These are phyloP conservation scores for Ustilago hordei DNA, from an alignment of 1,284 basidiomycete genomes.

Conservation along the genomic window DNA sequence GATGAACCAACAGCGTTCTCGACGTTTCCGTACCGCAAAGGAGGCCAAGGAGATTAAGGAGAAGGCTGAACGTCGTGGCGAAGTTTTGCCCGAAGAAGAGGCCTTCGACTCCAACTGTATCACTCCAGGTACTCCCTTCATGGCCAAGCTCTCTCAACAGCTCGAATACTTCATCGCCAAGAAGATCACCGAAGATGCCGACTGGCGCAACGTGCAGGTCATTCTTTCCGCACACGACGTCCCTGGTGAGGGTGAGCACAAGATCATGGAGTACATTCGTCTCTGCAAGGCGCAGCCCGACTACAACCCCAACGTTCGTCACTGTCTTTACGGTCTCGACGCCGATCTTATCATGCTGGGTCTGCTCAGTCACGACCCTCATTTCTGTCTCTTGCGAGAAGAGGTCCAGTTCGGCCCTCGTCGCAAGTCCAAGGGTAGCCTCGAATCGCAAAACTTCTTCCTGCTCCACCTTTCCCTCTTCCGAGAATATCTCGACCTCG, in stretches of 20 bases:
- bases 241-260: slow-evolving; percentile 99
- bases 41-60: slow-evolving; percentile 88
- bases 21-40: slow-evolving; percentile 93
- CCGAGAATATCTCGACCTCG: slow-evolving; percentile 95
- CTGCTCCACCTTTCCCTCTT: slow-evolving; percentile 92
- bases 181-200: slow-evolving; percentile 67
- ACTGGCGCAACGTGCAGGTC: slow-evolving; percentile 89
- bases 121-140: slow-evolving; percentile 96
- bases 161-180: slow-evolving; percentile 86
- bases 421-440: slow-evolving; percentile 75
- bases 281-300: slow-evolving; percentile 91
- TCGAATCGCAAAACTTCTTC: slow-evolving; percentile 92
- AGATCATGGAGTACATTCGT: slow-evolving; percentile 99
- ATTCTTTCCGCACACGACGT: slow-evolving; percentile 97
- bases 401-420: slow-evolving; percentile 96
- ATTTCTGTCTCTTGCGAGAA: slow-evolving; percentile 96
- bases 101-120: slow-evolving; percentile 99
- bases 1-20: slow-evolving; percentile 92
- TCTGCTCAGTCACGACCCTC: slow-evolving; percentile 95
- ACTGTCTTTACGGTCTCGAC: slow-evolving; percentile 97
- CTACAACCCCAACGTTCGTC: slow-evolving; percentile 91
- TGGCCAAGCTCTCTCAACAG: slow-evolving; percentile 89
- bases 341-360: slow-evolving; percentile 99
- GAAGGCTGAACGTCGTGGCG: slow-evolving; percentile 87
- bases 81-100: slow-evolving; percentile 90